Evolutionary conservation across 169 alveolate genomes (phyloP).

Genomic region (Plasmodium malariae): DNA sequence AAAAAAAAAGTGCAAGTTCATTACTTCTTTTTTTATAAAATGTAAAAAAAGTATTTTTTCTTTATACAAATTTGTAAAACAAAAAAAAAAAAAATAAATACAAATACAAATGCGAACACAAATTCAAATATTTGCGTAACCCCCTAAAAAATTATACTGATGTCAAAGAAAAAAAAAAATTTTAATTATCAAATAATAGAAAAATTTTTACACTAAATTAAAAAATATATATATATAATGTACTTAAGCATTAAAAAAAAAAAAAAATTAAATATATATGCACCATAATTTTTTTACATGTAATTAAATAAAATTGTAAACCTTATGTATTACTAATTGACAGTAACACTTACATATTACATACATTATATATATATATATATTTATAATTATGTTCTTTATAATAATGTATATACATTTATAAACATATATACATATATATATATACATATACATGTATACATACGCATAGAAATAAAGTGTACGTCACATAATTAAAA

Average conservation of each 20-base stretch:
- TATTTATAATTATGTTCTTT: too few relatives aligned
- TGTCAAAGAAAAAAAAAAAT: neutral
- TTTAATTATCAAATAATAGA: too few relatives aligned
- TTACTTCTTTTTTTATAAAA: slow-evolving; percentile 10
- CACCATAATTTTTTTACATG: neutral
- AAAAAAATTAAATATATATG: slow-evolving; percentile 8
- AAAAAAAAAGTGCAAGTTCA: slow-evolving; percentile 25
- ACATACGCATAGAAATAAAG: neutral
- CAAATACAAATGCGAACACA: neutral
- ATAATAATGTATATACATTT: neutral
- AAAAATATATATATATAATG: neutral
- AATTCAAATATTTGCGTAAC: neutral
- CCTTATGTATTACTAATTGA: too few relatives aligned
- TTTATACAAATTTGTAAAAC: neutral
- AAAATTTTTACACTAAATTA: slow-evolving; percentile 6
- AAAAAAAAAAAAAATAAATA: slow-evolving; percentile 7
- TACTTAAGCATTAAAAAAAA: too few relatives aligned
- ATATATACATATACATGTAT: neutral
- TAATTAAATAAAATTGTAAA: too few relatives aligned
- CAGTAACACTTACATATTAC: too few relatives aligned
- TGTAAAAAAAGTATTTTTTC: slow-evolving; percentile 8
- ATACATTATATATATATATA: too few relatives aligned
- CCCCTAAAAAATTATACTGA: neutral
- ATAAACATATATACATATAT: neutral
- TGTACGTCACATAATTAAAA: neutral